phyloP scores from a whole-genome alignment of 768 basidiomycete species.

The Sarcomyxa edulis region DNA sequence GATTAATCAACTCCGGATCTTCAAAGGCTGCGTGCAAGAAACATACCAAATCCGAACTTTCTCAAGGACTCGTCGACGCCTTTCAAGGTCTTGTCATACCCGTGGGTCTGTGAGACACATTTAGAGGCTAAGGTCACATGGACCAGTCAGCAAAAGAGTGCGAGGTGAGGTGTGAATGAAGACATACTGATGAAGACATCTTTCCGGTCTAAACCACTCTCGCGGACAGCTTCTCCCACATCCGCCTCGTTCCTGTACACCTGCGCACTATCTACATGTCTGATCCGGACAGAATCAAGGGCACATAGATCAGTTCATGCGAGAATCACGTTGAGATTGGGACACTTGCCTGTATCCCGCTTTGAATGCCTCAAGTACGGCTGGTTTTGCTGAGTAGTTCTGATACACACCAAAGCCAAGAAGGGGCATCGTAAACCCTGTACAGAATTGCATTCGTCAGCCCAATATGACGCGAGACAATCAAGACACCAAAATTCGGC shows the following conservation, averaged over 20 bases:
- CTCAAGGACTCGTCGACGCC: slow-evolving; percentile 58
- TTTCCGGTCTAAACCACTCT: slow-evolving; percentile 49
- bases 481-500: not conserved
- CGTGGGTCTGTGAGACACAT: slow-evolving; percentile 48
- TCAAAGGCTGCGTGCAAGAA: not conserved
- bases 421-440: slow-evolving; percentile 54
- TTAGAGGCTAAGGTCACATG: slow-evolving; percentile 52
- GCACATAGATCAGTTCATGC: not conserved
- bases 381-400: slow-evolving; percentile 50
- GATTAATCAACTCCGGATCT: slow-evolving; percentile 23
- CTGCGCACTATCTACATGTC: slow-evolving; percentile 74
- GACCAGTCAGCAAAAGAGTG: slow-evolving; percentile 2
- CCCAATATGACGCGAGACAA: not conserved
- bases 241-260: slow-evolving; percentile 60
- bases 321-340: not conserved
- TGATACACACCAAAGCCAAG: slow-evolving; percentile 72
- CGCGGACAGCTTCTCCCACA: slow-evolving; percentile 55
- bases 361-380: slow-evolving; percentile 57
- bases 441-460: slow-evolving; percentile 6
- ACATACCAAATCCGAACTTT: slow-evolving; percentile 54
- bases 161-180: slow-evolving; percentile 5
- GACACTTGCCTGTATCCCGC: slow-evolving; percentile 53
- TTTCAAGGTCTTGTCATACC: slow-evolving; percentile 54
- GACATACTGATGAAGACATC: slow-evolving; percentile 68
- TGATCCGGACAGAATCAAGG: slow-evolving; percentile 15